phyloP scores from a whole-genome alignment of 352 stramenopile genomes.

The Thalassiosira livingstoniorum region DNA sequence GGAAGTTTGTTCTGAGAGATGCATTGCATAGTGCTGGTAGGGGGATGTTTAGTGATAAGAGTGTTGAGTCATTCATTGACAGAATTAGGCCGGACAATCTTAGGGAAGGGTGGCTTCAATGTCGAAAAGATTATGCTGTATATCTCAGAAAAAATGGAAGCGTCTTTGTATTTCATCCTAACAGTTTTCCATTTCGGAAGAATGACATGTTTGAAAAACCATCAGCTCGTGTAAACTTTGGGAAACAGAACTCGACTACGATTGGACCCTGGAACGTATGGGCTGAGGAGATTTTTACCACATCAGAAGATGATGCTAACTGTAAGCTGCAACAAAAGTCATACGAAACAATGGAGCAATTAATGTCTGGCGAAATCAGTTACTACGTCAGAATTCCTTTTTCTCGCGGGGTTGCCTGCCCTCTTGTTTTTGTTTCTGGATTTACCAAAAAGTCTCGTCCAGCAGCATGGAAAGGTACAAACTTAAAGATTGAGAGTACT shows the following conservation, averaged over 20 bases:
- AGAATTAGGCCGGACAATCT: constrained; percentile 45
- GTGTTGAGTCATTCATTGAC: constrained; percentile 76
- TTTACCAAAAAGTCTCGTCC: constrained; percentile 72
- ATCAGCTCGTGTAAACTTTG: constrained; percentile 31
- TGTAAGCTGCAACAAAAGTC: constrained; percentile 66
- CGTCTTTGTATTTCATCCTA: constrained; percentile 73
- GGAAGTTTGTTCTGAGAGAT: constrained; percentile 85
- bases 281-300: constrained; percentile 43
- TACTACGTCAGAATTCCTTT: constrained; percentile 74
- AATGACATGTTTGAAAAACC: constrained; percentile 50
- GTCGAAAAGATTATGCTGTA: constrained; percentile 83
- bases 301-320: constrained; percentile 30
- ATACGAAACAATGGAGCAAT: constrained; percentile 66
- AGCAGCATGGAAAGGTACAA: constrained; percentile 75
- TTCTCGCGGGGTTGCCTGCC: constrained; percentile 18
- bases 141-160: constrained; percentile 71
- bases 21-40: constrained; percentile 83
- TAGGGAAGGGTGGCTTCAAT: constrained; percentile 80
- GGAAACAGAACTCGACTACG: constrained; percentile 35
- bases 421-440: constrained; percentile 60
- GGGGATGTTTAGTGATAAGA: constrained; percentile 88
- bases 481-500: constrained; percentile 78
- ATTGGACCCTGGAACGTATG: constrained; percentile 73
- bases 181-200: constrained; percentile 74
- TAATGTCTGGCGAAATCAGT: constrained; percentile 74